Evolutionary conservation across 2,329 filamentous ascomycete genomes (phyloP).

Genomic region (Colletotrichum aenigma): DNA sequence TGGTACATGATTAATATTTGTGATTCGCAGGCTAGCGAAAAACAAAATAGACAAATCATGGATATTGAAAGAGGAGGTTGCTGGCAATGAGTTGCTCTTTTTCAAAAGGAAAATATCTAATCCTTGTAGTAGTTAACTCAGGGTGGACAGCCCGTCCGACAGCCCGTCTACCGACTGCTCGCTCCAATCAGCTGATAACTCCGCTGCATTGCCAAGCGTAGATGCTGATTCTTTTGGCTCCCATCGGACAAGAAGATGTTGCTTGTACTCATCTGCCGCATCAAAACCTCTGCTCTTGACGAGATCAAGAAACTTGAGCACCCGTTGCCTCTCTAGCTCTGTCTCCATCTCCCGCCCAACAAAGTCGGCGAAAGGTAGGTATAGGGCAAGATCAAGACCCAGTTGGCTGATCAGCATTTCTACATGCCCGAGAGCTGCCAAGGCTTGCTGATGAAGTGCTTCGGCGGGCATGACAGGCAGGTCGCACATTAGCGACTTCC

Average conservation of each 20-base stretch:
- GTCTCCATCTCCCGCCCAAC: neutral
- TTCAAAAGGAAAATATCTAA: neutral
- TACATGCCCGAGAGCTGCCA: neutral
- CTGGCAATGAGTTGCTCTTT: rapidly evolving
- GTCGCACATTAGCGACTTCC: neutral
- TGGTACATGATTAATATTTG: too few relatives aligned
- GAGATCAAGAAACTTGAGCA: neutral
- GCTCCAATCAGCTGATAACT: neutral
- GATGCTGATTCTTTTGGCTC: neutral
- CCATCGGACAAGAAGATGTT: neutral
- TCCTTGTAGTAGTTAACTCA: rapidly evolving
- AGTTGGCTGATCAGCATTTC: neutral
- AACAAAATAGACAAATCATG: too few relatives aligned
- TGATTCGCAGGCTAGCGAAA: neutral
- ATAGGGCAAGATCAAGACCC: neutral
- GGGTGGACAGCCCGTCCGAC: neutral
- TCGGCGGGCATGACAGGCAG: neutral
- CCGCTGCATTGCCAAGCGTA: neutral
- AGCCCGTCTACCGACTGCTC: neutral
- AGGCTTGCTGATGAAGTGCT: neutral
- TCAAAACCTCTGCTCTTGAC: neutral
- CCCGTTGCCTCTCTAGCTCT: neutral
- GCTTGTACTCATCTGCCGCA: neutral
- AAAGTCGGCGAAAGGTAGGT: neutral
- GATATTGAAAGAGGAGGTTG: neutral